These are phyloP conservation scores for Pseudomonodictys pantanalensis DNA, from an alignment of 495 filamentous ascomycete species.

Conservation along the genomic window DNA sequence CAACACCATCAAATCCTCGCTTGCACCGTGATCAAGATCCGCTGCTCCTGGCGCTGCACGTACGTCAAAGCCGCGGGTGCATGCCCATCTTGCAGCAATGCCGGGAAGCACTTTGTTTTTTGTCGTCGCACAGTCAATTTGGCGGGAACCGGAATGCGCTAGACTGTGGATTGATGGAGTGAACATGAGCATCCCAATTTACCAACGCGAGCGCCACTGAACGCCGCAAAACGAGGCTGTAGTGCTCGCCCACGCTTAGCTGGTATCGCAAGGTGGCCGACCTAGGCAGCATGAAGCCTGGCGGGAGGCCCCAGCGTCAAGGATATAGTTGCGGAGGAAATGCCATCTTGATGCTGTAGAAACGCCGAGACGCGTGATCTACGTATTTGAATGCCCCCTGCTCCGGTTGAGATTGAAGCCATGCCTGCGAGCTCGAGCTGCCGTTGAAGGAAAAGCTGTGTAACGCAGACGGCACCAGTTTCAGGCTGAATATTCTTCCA, in stretches of 20 bases:
- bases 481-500: no score
- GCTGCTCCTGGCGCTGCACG: not conserved
- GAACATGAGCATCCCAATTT: not conserved
- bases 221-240: conserved; percentile 16
- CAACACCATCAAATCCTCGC: conserved; percentile 8
- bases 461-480: no score
- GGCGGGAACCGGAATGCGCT: not conserved
- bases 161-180: no score
- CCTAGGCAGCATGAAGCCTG: no score
- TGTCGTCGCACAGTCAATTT: no score
- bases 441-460: no score
- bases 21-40: conserved; percentile 4
- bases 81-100: not conserved
- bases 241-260: conserved; percentile 6
- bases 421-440: not conserved
- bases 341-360: conserved; percentile 16
- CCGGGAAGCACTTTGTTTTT: no score
- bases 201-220: conserved; percentile 16
- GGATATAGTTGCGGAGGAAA: conserved; percentile 18
- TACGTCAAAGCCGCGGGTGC: not conserved
- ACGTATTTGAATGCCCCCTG: conserved; percentile 26
- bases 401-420: conserved; percentile 14
- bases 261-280: not conserved
- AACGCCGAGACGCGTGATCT: conserved; percentile 14
- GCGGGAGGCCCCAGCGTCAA: conserved; percentile 2